Conservation (phyloP, 2,329 filamentous ascomycete species). For the Alternaria infectoria region DNA sequence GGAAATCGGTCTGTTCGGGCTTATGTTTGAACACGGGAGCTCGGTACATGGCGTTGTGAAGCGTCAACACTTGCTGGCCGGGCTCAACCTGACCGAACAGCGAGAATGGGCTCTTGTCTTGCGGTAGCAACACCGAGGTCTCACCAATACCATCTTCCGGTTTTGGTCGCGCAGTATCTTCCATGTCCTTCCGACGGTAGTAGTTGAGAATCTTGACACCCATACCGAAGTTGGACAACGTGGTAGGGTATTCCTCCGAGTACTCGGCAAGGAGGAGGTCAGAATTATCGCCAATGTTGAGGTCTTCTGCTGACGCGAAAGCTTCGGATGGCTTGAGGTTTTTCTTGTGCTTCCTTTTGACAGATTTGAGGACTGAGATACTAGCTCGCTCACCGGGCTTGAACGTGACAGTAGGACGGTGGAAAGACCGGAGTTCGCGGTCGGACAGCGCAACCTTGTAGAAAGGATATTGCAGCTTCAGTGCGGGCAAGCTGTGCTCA, state of each 20-base stretch:
- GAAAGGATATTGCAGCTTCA: slow-evolving; percentile 93
- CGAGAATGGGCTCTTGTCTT: slow-evolving; percentile 95
- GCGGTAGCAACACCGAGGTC: slow-evolving; percentile 82
- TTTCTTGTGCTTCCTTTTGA: slow-evolving; percentile 82
- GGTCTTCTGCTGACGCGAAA: slow-evolving; percentile 79
- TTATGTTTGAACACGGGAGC: slow-evolving; percentile 91
- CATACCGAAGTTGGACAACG: slow-evolving; percentile 97
- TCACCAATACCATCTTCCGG: slow-evolving; percentile 76
- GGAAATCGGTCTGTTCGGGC: slow-evolving; percentile 79
- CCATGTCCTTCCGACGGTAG: slow-evolving; percentile 80
- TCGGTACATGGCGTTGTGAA: slow-evolving; percentile 95
- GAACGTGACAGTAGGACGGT: slow-evolving; percentile 79
- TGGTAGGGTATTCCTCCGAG: slow-evolving; percentile 88
- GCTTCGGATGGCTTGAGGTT: slow-evolving; percentile 78
- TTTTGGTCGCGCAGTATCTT: slow-evolving; percentile 79
- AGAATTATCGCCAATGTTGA: slow-evolving; percentile 88
- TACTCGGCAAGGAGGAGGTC: slow-evolving; percentile 90
- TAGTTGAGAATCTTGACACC: slow-evolving; percentile 96
- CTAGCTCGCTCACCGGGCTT: slow-evolving; percentile 71
- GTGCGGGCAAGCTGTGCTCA: slow-evolving; percentile 90
- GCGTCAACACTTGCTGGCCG: slow-evolving; percentile 85
- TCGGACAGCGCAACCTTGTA: slow-evolving; percentile 84
- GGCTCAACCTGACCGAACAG: slow-evolving; percentile 93
- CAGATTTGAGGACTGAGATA: slow-evolving; percentile 70
- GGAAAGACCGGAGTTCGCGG: slow-evolving; percentile 79